phyloP scores from a whole-genome alignment of 176 grass and related monocot genomes.

The Musa acuminata region DNA sequence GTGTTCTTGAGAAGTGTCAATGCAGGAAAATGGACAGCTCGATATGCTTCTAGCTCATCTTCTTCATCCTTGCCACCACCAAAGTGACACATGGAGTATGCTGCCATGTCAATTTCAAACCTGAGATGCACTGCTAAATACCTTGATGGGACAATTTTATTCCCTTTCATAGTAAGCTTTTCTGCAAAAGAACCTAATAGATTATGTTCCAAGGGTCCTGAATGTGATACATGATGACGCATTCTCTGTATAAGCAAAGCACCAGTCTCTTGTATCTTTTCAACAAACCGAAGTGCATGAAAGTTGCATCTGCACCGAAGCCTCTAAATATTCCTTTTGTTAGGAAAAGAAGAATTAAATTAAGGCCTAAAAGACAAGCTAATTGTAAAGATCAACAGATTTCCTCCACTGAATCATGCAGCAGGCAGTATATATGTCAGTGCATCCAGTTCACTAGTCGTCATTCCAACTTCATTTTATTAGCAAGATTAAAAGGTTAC shows the following conservation, averaged over 20 bases:
- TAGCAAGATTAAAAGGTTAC: not conserved
- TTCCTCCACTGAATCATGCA: conserved; percentile 4
- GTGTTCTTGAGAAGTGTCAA: conserved; percentile 66
- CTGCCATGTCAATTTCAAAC: conserved; percentile 98
- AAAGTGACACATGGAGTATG: conserved; percentile 98
- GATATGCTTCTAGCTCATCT: conserved; percentile 73
- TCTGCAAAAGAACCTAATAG: conserved; percentile 59
- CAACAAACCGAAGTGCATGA: conserved; percentile 82
- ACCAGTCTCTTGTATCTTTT: conserved; percentile 79
- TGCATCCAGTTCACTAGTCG: not conserved
- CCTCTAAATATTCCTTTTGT: conserved; percentile 38
- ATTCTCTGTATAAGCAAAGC: conserved; percentile 77
- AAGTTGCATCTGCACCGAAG: conserved; percentile 97
- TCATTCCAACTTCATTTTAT: not conserved
- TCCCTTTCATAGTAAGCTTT: conserved; percentile 21
- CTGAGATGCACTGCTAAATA: conserved; percentile 91
- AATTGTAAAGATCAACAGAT: not conserved
- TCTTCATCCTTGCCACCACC: conserved; percentile 95
- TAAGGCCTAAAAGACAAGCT: not conserved
- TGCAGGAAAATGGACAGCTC: conserved; percentile 83
- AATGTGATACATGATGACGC: conserved; percentile 36
- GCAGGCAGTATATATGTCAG: not conserved
- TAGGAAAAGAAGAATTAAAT: not conserved
- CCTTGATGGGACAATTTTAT: conserved; percentile 36
- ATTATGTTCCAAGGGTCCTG: conserved; percentile 51